Evolutionary conservation across 148 eudicot species (phyloP).

Genomic region (Fagopyrum homotropicum): DNA sequence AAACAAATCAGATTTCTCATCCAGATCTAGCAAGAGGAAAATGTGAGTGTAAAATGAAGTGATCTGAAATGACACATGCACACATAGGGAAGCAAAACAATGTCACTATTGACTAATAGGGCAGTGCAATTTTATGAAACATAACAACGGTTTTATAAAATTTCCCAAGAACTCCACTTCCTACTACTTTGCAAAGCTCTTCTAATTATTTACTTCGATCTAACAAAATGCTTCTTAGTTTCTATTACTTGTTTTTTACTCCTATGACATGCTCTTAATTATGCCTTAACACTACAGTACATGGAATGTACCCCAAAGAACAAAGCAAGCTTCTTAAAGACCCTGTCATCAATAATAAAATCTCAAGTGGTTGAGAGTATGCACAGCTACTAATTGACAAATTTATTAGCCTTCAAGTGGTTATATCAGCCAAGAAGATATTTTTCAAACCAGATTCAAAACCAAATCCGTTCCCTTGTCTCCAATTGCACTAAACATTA

Average conservation of each 20-base stretch:
- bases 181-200: not conserved
- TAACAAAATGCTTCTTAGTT: not conserved
- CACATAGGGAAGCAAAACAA: not conserved
- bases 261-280: not conserved
- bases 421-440: not conserved
- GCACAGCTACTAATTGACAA: not conserved
- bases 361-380: not conserved
- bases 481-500: not conserved
- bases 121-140: not conserved
- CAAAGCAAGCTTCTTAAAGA: not conserved
- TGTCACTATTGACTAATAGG: not conserved
- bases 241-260: not conserved
- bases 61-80: not conserved
- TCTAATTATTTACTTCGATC: not conserved
- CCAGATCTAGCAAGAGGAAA: not conserved
- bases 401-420: not conserved
- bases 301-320: conserved; percentile 1
- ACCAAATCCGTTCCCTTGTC: not conserved
- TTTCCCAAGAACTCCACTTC: not conserved
- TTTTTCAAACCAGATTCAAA: not conserved
- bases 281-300: not conserved
- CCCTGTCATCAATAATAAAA: not conserved
- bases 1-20: not conserved
- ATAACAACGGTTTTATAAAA: not conserved
- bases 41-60: not conserved